Evolutionary conservation across 1,139 yeast species (phyloP).

Genomic region (Pneumocystis jirovecii): DNA sequence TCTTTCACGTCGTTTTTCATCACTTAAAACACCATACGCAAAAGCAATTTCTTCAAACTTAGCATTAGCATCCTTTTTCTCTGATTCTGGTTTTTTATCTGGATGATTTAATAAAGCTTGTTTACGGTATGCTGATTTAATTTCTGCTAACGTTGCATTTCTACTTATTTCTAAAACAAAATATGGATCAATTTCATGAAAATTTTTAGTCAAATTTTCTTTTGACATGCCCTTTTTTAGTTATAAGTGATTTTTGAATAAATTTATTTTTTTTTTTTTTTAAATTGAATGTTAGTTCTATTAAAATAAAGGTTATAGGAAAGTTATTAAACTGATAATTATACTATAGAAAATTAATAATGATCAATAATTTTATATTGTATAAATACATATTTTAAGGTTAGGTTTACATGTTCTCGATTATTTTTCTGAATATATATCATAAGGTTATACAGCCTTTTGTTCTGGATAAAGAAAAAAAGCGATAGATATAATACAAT

Average conservation of each 20-base stretch:
- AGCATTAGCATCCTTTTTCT: conserved; percentile 29
- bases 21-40: conserved; percentile 57
- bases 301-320: background rate
- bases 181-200: conserved; percentile 48
- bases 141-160: conserved; percentile 36
- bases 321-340: background rate
- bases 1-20: conserved; percentile 37
- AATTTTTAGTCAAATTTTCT: background rate
- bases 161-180: conserved; percentile 31
- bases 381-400: background rate
- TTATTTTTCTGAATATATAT: background rate
- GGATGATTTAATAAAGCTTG: conserved; percentile 64
- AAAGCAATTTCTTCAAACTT: conserved; percentile 57
- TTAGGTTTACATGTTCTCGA: background rate
- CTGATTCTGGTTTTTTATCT: conserved; percentile 42
- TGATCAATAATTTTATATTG: background rate
- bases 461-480: conserved; percentile 64
- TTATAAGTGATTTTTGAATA: background rate
- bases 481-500: conserved; percentile 72
- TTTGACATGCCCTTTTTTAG: background rate
- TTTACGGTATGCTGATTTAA: conserved; percentile 59
- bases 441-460: background rate
- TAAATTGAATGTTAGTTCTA: background rate
- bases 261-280: background rate
- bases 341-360: background rate